A percentile compares a stretch with the other conserved stretches of the same genome.
These are phyloP conservation scores for Candida sp. DNA, from an alignment of 1,139 yeast genomes.

Conservation along the genomic window DNA sequence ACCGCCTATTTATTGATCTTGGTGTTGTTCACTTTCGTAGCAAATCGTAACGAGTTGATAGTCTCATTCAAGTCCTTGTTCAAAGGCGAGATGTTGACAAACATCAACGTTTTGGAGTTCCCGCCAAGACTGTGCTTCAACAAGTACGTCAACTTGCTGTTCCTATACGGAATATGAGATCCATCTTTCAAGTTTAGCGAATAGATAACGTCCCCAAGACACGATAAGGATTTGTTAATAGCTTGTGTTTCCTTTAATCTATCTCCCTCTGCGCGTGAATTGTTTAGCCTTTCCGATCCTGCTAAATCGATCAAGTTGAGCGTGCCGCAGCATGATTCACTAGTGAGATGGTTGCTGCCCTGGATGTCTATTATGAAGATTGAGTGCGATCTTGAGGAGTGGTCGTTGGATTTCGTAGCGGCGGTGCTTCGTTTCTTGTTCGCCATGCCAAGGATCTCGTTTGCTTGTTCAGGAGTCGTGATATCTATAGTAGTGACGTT, in stretches of 20 bases:
- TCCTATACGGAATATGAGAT: constrained; percentile 56
- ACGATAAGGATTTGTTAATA: constrained; percentile 86
- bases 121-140: constrained; percentile 88
- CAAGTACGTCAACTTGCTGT: constrained; percentile 74
- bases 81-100: constrained; percentile 85
- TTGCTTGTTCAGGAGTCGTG: constrained; percentile 53
- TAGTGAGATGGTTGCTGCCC: constrained; percentile 58
- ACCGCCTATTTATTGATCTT: constrained; percentile 20
- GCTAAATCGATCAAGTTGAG: constrained; percentile 84
- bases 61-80: constrained; percentile 72
- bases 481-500: constrained; percentile 59
- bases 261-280: constrained; percentile 80
- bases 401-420: constrained; percentile 78
- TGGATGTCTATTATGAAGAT: constrained; percentile 68
- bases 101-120: constrained; percentile 89
- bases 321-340: constrained; percentile 54
- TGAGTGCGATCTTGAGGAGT: constrained; percentile 73
- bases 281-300: constrained; percentile 85
- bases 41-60: constrained; percentile 85
- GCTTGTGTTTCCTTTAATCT: constrained; percentile 87
- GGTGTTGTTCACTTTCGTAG: constrained; percentile 76
- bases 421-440: constrained; percentile 75
- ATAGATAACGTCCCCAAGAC: constrained; percentile 89
- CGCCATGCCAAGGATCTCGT: constrained; percentile 56
- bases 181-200: constrained; percentile 53